Evolutionary conservation across 805 yeast species (phyloP), one percentile per base, ranked within the genome.

Genomic region (Cyberlindnera mrakii): DNA sequence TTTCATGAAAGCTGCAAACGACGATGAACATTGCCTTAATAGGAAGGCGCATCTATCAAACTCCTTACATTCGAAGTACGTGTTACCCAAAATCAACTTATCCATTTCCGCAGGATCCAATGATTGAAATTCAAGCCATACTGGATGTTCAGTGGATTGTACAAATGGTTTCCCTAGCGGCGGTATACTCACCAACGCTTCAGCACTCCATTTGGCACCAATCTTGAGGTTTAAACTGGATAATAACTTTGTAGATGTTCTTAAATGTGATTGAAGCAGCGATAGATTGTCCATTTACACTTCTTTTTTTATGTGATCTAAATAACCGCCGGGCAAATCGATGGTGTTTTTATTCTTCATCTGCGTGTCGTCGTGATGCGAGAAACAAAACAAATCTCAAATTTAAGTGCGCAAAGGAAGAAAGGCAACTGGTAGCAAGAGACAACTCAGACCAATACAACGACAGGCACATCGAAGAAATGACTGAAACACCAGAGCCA

Each of bases 191-290:
- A 20, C 74, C 17, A 84, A 65, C 1, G 95, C 95, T 55, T 88
- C 96, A 3, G 87, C 80, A 1, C 80, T 71, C 95, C 95, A 89
- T 66, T 86, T 86, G 4, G 95, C 78, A 0, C 89, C 80, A 40
- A 78, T 80, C 54, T 72, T 71, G 11, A 88, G 67, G 45, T 84
- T 78, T 46, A 86, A 66, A 30, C 75, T 74, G 1, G 77, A 60
- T 16, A 87, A 66, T 4, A 68, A 65, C 20, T 50, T 48, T 5
- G 71, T 64, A 2, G 84, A 72, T 33, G 58, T 60, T 18, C 72
- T 56, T 14, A 47, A 43, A 33, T 42, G 35, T 6, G 37, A 5
- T n/a, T 37, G 43, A 2, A 47, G 48, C 29, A 29, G 31, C n/a
- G 23, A n/a, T 13, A 23, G 5, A 23, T 23, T 23, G 27, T 23